Conservation (phyloP, 179 eudicot genomes). For the Actinidia chinensis region DNA sequence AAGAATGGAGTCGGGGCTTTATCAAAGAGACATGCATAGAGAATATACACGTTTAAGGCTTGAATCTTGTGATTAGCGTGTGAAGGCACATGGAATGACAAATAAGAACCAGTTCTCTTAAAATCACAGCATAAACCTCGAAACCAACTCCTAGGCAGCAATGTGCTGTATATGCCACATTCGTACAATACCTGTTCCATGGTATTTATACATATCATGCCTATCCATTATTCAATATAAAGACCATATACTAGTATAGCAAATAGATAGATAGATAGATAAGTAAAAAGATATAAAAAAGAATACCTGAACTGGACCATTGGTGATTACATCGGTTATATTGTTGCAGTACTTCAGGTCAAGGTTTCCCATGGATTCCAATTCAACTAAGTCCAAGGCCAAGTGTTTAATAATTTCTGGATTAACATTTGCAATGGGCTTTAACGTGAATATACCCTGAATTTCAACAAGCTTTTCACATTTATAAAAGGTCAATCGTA, state of each 20-base stretch:
- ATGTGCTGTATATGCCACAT: constrained; percentile 18
- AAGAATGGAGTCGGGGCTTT: no score
- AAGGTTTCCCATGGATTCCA: constrained; percentile 2
- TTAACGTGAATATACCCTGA: constrained; percentile 11
- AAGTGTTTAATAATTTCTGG: background rate
- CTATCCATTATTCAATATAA: no score
- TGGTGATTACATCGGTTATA: background rate
- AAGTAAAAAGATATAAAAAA: background rate
- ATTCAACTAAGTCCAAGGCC: background rate
- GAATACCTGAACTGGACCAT: constrained; percentile 17
- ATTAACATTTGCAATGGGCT: background rate
- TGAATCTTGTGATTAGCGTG: background rate
- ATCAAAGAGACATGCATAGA: background rate
- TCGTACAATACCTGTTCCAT: constrained; percentile 16
- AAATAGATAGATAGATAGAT: background rate
- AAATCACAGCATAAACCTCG: background rate
- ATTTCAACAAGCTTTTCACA: constrained; percentile 10
- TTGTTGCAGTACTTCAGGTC: constrained; percentile 9
- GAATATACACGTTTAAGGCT: background rate
- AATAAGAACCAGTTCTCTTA: no score
- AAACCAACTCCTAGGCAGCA: constrained; percentile 11
- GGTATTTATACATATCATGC: no score
- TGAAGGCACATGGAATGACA: no score
- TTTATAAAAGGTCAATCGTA: background rate
- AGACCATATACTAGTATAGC: background rate